phyloP scores from a whole-genome alignment of 2,329 filamentous ascomycete genomes.

The Tetracladium maxilliforme region DNA sequence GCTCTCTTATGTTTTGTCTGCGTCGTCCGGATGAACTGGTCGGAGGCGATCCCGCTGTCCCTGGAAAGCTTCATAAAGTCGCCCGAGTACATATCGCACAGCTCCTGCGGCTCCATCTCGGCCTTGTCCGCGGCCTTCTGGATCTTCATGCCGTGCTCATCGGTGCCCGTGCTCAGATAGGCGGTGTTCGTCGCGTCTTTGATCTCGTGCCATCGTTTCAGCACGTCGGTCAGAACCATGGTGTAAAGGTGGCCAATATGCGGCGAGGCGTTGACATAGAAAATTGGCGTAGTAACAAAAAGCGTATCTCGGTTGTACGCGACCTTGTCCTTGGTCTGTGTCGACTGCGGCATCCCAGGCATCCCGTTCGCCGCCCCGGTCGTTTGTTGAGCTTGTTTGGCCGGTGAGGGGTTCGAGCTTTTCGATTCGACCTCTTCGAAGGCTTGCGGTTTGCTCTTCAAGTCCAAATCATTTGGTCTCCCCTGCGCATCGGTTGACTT shows the following conservation, averaged over 20 bases:
- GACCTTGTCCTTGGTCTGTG: too few species aligned
- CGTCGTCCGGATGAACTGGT: constrained; percentile 88
- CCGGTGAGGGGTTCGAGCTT: background rate
- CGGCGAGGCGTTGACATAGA: constrained; percentile 96
- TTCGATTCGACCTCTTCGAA: background rate
- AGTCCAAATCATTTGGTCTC: too few species aligned
- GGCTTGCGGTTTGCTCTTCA: too few species aligned
- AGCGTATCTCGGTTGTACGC: constrained; percentile 52
- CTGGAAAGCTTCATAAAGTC: constrained; percentile 65
- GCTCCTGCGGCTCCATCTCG: constrained; percentile 59
- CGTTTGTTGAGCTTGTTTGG: background rate
- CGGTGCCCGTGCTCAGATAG: constrained; percentile 77
- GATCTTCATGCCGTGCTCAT: constrained; percentile 96
- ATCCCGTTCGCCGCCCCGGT: background rate
- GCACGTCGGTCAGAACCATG: constrained; percentile 77
- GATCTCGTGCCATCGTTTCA: constrained; percentile 82
- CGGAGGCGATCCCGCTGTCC: constrained; percentile 55
- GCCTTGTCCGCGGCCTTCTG: constrained; percentile 69
- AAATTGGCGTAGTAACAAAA: constrained; percentile 91
- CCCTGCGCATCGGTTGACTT: too few species aligned
- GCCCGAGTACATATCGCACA: constrained; percentile 73
- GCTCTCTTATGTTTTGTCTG: constrained; percentile 68
- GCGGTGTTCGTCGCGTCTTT: constrained; percentile 45
- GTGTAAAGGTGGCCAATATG: constrained; percentile 93
- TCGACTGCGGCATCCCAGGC: constrained; percentile 1